phyloP scores from a whole-genome alignment of 2,329 filamentous ascomycete species.

The Fusarium sp. region DNA sequence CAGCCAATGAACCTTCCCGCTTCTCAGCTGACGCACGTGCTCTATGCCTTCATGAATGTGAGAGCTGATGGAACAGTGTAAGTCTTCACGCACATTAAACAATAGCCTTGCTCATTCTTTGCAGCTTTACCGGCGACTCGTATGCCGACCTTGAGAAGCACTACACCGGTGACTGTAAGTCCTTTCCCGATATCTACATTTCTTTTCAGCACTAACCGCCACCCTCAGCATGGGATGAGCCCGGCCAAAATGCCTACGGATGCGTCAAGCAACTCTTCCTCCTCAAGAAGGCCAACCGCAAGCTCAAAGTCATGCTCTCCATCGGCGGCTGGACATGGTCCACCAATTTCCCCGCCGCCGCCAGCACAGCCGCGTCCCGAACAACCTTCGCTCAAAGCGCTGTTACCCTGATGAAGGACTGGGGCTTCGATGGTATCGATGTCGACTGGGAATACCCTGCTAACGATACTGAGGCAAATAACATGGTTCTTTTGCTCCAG shows the following conservation, averaged over 20 bases:
- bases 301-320: slow-evolving; percentile 79
- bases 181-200: too few relatives aligned
- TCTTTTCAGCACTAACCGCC: not conserved
- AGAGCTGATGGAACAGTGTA: slow-evolving; percentile 76
- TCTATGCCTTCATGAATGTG: slow-evolving; percentile 86
- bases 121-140: slow-evolving; percentile 28
- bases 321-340: slow-evolving; percentile 89
- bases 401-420: slow-evolving; percentile 76
- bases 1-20: slow-evolving; percentile 76
- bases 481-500: slow-evolving; percentile 56
- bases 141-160: slow-evolving; percentile 39
- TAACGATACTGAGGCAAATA: slow-evolving; percentile 51
- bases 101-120: not conserved
- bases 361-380: slow-evolving; percentile 68
- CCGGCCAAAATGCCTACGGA: slow-evolving; percentile 79
- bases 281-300: slow-evolving; percentile 78
- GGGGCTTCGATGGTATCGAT: slow-evolving; percentile 66
- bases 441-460: slow-evolving; percentile 54
- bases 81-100: slow-evolving; percentile 27
- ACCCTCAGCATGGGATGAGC: slow-evolving; percentile 58
- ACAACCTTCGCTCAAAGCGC: slow-evolving; percentile 75
- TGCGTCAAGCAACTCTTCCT: slow-evolving; percentile 79
- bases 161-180: slow-evolving; percentile 35
- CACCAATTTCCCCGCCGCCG: slow-evolving; percentile 74
- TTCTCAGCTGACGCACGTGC: slow-evolving; percentile 76